Evolutionary conservation across 2,329 filamentous ascomycete species (phyloP), one percentile per base, ranked within the genome.

Genomic region (Curvularia spicifera): DNA sequence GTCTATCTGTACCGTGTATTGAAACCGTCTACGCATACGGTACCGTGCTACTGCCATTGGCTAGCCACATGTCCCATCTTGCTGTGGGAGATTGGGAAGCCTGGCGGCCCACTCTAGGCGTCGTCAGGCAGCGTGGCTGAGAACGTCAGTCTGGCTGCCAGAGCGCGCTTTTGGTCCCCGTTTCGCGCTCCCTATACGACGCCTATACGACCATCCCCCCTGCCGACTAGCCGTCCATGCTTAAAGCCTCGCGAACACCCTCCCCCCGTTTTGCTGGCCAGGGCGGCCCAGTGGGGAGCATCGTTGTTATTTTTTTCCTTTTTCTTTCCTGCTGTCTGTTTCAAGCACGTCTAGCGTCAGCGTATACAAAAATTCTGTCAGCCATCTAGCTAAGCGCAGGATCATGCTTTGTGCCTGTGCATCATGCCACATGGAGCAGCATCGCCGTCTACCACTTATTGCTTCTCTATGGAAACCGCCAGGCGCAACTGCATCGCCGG

Each of bases 111-210:
- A 58, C 45, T 37, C 43, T 57, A 53, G 51, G 64, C 61, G 67
- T 72, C 69, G 71, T 73, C 64, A 72, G 65, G 63, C 54, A 60
- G 43, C 44, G 72, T 68, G 72, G 72, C 72, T 72, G 61, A 69
- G 68, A 56, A 47, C 10, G 56, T 62, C 57, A 26, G 49, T 65
- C 69, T 61, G 51, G 67, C 71, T 69, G 71, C 69, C 24, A 68
- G 70, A 60, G 31, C 55, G 45, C 66, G 62, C 18, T 70, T 63
- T 61, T 49, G 40, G 20, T 40, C 54, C 46, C 46, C 42, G 13
- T 31, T 42, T 26, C 20, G 15, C 20, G 22, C 10, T 43, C 40
- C 3, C 40, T 57, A 47, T 56, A 58, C 57, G 33, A 44, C 43
- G 48, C 29, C 45, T 52, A 63, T 45, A 45, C 43, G 43, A 45